Conservation (phyloP, 371 early-diverging fungal genomes). For the Mortierella sp. region DNA sequence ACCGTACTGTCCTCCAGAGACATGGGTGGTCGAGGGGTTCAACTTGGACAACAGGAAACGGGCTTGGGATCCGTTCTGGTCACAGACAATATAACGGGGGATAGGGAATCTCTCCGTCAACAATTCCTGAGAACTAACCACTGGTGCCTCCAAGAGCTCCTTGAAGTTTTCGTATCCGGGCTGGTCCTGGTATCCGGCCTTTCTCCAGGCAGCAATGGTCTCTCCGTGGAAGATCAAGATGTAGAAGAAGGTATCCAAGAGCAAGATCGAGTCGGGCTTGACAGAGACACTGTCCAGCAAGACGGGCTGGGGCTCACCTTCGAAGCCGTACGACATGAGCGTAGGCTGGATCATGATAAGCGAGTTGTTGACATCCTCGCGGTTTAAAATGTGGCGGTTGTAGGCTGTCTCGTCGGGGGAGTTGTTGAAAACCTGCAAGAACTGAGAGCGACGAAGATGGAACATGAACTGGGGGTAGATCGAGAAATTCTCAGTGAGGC, state of each 20-base stretch:
- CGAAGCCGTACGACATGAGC: constrained; percentile 94
- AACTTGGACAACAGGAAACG: constrained; percentile 99
- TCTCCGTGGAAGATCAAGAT: constrained; percentile 97
- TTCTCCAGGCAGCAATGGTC: constrained; percentile 93
- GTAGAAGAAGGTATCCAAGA: constrained; percentile 99
- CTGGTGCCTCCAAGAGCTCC: constrained; percentile 91
- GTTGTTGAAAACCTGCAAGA: constrained; percentile 99
- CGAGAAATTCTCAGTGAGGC: constrained; percentile 94
- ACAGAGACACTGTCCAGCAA: constrained; percentile 98
- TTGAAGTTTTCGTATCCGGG: constrained; percentile 96
- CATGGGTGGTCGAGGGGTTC: constrained; percentile 98
- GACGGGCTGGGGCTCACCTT: constrained; percentile 94
- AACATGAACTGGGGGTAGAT: constrained; percentile 99
- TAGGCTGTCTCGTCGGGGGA: constrained; percentile 99
- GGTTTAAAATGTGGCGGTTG: constrained; percentile 95
- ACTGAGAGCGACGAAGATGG: constrained; percentile 97
- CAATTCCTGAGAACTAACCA: constrained; percentile 91
- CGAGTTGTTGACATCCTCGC: constrained; percentile 96
- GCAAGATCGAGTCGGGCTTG: constrained; percentile 94
- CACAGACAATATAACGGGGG: constrained; percentile 98
- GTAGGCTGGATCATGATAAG: constrained; percentile 99
- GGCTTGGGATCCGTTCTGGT: constrained; percentile 98
- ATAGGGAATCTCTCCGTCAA: constrained; percentile 97
- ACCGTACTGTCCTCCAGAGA: constrained; percentile 77
- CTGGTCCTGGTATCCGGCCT: constrained; percentile 92